Evolutionary conservation across 805 yeast genomes (phyloP).

Genomic region (Zygosaccharomyces lentus): DNA sequence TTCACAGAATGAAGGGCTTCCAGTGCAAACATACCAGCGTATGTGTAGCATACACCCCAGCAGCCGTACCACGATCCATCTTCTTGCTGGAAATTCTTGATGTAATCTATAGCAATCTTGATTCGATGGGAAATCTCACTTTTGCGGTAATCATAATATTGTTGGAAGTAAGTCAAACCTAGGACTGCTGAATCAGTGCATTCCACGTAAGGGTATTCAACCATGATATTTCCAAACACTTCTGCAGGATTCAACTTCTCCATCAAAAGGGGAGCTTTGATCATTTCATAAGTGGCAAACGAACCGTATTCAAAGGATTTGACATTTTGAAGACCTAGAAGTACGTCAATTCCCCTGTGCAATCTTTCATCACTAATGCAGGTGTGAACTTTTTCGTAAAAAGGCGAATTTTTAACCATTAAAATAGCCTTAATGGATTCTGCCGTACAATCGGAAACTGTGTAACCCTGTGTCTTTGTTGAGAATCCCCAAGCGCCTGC

Average conservation of each 20-base stretch:
- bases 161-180: slow-evolving; percentile 76
- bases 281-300: slow-evolving; percentile 85
- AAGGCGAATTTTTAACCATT: slow-evolving; percentile 73
- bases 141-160: slow-evolving; percentile 58
- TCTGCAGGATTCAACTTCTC: slow-evolving; percentile 93
- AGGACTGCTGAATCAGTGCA: slow-evolving; percentile 94
- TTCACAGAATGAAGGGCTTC: slow-evolving; percentile 82
- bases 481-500: slow-evolving; percentile 96
- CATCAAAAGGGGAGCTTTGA: slow-evolving; percentile 70
- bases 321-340: slow-evolving; percentile 71
- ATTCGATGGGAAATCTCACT: slow-evolving; percentile 68
- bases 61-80: slow-evolving; percentile 99
- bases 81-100: slow-evolving; percentile 56
- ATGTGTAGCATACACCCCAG: slow-evolving; percentile 96
- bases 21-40: slow-evolving; percentile 96
- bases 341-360: slow-evolving; percentile 67
- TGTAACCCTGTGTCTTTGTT: slow-evolving; percentile 92
- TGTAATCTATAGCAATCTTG: slow-evolving; percentile 66
- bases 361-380: slow-evolving; percentile 54
- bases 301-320: slow-evolving; percentile 83
- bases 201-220: slow-evolving; percentile 96
- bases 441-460: slow-evolving; percentile 96
- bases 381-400: slow-evolving; percentile 44
- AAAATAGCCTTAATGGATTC: slow-evolving; percentile 90
- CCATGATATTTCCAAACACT: slow-evolving; percentile 97